A percentile compares a stretch with the other conserved stretches of the same genome.
Conservation (phyloP, 208 protist species). For the Crithidia thermophila region DNA sequence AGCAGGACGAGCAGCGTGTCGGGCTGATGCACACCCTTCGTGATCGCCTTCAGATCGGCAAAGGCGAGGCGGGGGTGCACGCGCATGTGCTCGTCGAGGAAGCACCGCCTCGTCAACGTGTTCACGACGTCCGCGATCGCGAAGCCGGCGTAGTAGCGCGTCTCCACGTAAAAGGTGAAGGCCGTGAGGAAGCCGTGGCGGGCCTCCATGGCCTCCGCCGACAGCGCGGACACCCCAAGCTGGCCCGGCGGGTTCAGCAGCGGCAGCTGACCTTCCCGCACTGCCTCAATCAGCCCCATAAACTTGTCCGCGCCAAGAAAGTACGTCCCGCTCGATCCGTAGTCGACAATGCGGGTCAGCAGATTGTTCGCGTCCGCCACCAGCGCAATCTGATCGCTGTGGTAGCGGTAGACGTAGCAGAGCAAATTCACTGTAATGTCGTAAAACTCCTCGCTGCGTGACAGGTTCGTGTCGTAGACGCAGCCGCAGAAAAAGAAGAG, state of each 20-base stretch:
- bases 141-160: constrained; percentile 77
- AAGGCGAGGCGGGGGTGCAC: constrained; percentile 39
- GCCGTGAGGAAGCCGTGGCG: constrained; percentile 59
- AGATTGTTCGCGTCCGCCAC: constrained; percentile 74
- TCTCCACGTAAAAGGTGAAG: constrained; percentile 71
- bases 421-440: constrained; percentile 75
- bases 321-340: constrained; percentile 47
- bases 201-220: constrained; percentile 34
- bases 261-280: constrained; percentile 55
- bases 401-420: constrained; percentile 76
- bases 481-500: constrained; percentile 89
- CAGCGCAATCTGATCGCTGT: constrained; percentile 73
- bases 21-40: constrained; percentile 66
- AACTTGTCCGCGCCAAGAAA: constrained; percentile 74
- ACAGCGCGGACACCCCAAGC: background rate
- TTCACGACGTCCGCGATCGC: constrained; percentile 46
- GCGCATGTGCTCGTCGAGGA: constrained; percentile 39
- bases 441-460: constrained; percentile 54
- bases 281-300: constrained; percentile 51
- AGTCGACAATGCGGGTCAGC: constrained; percentile 56
- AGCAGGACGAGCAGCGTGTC: constrained; percentile 64
- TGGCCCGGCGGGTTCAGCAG: constrained; percentile 29
- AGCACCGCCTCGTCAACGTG: constrained; percentile 38
- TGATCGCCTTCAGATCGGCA: constrained; percentile 62
- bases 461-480: constrained; percentile 66